Base-by-base conservation (phyloP, 1,139 yeast genomes). In the Saccharomyces hybrid region DNA sequence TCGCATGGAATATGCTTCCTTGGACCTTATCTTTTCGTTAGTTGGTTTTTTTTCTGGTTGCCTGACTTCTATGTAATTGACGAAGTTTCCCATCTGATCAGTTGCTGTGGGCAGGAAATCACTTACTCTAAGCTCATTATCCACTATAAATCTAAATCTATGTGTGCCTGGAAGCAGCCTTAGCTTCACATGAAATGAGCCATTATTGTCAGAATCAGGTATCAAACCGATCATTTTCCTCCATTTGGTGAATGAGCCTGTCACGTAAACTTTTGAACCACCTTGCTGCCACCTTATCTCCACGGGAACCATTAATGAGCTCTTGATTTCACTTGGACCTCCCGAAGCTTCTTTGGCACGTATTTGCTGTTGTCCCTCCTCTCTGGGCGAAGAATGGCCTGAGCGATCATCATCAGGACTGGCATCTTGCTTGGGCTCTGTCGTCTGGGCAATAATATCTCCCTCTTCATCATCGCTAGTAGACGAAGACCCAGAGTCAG, bases 231-330 rank as follows among this genome's bases (percentile, higher is more conserved):
- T 87, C 82, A 89, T 88, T 70, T 89, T 90, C 59, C 97, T 78
- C 98, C 99, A 93, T 44, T 91, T 91, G 0, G 97, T 89, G 70
- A 93, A 93, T 1, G 97, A 86, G 48, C 99, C 99, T 56, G 96
- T 93, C 19, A 93, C 87, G 63, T 82, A 85, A 1, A 91, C 98
- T 64, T 87, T 87, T 51, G 81, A 80, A 55, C 98, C 97, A 6
- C 97, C 97, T 70, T 90, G 96, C n/a, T 83, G 83, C 98, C 98
- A 91, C 62, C 82, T 83, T 54, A 91, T 85, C 53, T 86, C 89
- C 1, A 90, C 85, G 0, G 95, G 88, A 41, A 88, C 77, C 64
- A 68, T 59, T 8, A 38, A n/a, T 9, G 42, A 16, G 42, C 25
- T 38, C 42, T 38, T 16, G 19, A 16, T 8, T 38, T 16, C 19